Base-by-base conservation (phyloP, 768 basidiomycete species). In the Fomitopsis serialis region DNA sequence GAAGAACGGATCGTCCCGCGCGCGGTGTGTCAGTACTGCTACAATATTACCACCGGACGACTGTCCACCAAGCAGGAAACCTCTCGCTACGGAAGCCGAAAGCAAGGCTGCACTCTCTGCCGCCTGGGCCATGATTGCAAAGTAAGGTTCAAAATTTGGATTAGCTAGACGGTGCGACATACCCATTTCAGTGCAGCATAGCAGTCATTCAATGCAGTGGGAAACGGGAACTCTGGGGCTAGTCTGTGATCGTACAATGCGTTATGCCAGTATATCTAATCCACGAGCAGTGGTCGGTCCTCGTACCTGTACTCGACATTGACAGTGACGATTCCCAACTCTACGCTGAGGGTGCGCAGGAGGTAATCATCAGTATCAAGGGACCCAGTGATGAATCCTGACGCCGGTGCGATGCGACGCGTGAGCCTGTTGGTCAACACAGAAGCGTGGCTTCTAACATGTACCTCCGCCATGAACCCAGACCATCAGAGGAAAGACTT, bases 1-100 rank as follows among this genome's bases (percentile, higher is more conserved):
- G 50, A 69, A 65, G 54, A 60, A 56, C 2, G 61, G 52, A 42
- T 69, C 67, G 47, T 64, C 62, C 24, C 60, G 62, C 6, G 62
- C 63, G 32, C 55, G 52, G 47, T 61, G 63, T 2, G 62, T 55
- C 8, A 68, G 29, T 6, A 55, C 57, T 2, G 64, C 61, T n/a
- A 63, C 56, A 35, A 63, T 37, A 12, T 64, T 62, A 1, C 42
- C 68, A 1, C 67, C 66, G 0, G 62, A 58, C 0, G 66, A 68
- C 10, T 47, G 40, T 4, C 67, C 70, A 0, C 55, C 61, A 45
- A 68, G 40, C 12, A 68, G 50, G 49, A 66, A 62, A 2, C 66
- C 68, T 34, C 63, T 66, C 10, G 40, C 25, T 15, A 61, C 52
- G 35, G 57, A 57, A 2, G 55, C 61, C 2, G 35, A 52, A 5